phyloP scores from a whole-genome alignment of 139 green algal species.

The Coelastrella sp. region DNA sequence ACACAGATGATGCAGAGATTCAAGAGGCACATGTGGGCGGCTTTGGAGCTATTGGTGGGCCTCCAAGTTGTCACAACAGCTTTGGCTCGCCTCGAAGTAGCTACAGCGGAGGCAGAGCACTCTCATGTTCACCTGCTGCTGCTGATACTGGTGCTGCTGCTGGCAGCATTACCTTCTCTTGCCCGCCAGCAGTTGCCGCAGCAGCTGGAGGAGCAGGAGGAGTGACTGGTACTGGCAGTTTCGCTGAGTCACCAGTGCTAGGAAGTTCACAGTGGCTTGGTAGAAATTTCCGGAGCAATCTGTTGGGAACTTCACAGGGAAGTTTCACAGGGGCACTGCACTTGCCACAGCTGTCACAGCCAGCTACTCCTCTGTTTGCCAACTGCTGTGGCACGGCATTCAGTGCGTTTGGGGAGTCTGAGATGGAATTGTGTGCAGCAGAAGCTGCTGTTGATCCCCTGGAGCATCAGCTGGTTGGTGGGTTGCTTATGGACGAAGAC shows the following conservation, averaged over 20 bases:
- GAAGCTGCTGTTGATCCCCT: neutral
- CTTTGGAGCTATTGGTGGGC: slow-evolving; percentile 21
- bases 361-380: neutral
- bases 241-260: neutral
- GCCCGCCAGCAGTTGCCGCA: neutral
- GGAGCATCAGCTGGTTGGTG: neutral
- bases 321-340: neutral
- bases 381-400: neutral
- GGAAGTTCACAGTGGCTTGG: neutral
- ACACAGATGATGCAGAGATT: slow-evolving; percentile 19
- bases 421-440: neutral
- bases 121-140: neutral
- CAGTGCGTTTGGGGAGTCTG: neutral
- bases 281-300: neutral
- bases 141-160: neutral
- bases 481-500: neutral
- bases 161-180: neutral
- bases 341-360: neutral
- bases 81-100: neutral
- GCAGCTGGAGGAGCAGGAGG: neutral
- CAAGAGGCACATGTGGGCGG: neutral
- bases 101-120: neutral
- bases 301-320: slow-evolving; percentile 3
- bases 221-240: too few species aligned
- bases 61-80: neutral